Conservation (phyloP, 2,329 filamentous ascomycete species). For the Arthroderma sp. region DNA sequence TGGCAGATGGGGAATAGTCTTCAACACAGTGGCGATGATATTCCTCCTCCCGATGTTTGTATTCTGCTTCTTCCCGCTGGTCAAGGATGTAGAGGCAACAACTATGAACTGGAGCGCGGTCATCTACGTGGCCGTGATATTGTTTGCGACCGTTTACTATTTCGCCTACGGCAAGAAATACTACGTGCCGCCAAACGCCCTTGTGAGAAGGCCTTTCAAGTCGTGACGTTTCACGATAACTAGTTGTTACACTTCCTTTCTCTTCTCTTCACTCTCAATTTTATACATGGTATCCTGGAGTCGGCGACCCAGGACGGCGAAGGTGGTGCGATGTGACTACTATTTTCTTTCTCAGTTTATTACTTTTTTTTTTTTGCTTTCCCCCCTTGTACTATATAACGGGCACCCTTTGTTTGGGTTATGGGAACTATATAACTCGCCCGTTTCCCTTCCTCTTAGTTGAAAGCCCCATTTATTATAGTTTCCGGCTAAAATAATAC, state of each 20-base stretch:
- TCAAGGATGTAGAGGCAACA: conserved; percentile 21
- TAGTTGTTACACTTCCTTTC: background rate
- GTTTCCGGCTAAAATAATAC: background rate
- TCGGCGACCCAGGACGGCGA: background rate
- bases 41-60: conserved; percentile 32
- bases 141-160: conserved; percentile 36
- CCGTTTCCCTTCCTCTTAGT: background rate
- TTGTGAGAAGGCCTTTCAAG: conserved; percentile 22
- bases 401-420: background rate
- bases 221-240: background rate
- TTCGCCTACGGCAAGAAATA: conserved; percentile 28
- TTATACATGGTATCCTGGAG: background rate
- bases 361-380: background rate
- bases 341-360: too few species aligned
- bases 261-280: background rate
- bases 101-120: conserved; percentile 40
- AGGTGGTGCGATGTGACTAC: background rate
- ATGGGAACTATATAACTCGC: background rate
- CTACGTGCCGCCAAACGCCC: conserved; percentile 31
- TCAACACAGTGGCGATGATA: conserved; percentile 32
- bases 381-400: background rate
- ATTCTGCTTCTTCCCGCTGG: conserved; percentile 37
- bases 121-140: conserved; percentile 36
- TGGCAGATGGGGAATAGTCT: conserved; percentile 33
- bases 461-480: background rate